These are phyloP conservation scores for Pleurotus pulmonarius DNA, from an alignment of 768 basidiomycete species.

Conservation along the genomic window DNA sequence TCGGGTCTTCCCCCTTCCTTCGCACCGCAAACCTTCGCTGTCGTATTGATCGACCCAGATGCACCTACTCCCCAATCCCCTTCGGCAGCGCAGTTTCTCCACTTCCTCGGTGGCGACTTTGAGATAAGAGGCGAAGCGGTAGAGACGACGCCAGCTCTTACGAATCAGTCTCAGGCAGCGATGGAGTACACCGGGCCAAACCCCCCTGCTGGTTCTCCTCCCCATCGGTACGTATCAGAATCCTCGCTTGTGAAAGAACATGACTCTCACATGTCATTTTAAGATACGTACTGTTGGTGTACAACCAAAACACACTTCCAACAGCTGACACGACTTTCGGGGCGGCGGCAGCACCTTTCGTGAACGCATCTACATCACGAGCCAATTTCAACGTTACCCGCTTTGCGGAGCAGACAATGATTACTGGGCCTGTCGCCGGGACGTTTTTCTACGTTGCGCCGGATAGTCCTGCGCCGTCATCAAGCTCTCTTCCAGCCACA, in stretches of 20 bases:
- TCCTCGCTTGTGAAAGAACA: no score
- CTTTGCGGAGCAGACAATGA: constrained; percentile 28
- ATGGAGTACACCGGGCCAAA: constrained; percentile 34
- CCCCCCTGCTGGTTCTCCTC: constrained; percentile 37
- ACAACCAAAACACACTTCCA: constrained; percentile 18
- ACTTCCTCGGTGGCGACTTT: constrained; percentile 39
- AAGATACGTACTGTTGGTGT: constrained; percentile 33
- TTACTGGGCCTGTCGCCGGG: constrained; percentile 36
- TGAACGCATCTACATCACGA: constrained; percentile 31
- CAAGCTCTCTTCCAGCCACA: no score
- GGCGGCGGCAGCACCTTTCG: constrained; percentile 21
- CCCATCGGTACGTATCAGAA: constrained; percentile 33
- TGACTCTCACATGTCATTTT: background rate
- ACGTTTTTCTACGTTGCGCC: constrained; percentile 40
- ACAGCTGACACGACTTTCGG: constrained; percentile 23
- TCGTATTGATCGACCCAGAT: constrained; percentile 41
- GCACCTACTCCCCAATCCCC: constrained; percentile 37
- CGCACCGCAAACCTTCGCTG: constrained; percentile 28
- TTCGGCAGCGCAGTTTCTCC: constrained; percentile 31
- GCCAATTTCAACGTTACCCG: constrained; percentile 34
- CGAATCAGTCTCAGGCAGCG: constrained; percentile 34
- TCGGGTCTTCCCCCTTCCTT: constrained; percentile 21
- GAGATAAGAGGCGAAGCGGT: constrained; percentile 11
- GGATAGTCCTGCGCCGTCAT: background rate
- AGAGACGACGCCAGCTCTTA: constrained; percentile 20